Conservation (phyloP, 192 early-diverging fungal genomes). For the Pilaira anomala region DNA sequence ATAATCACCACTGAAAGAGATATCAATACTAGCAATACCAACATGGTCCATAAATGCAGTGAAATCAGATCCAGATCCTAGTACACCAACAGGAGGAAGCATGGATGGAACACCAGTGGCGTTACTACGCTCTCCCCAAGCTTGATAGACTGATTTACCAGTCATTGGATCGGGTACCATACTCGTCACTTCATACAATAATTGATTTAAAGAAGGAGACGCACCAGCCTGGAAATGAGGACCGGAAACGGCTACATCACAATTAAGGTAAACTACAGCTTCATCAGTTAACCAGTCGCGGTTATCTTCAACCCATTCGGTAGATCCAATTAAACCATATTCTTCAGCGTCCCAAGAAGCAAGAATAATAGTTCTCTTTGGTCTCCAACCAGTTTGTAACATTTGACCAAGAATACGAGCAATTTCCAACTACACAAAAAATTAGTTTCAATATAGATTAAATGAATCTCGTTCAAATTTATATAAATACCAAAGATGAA, state of each 20-base stretch:
- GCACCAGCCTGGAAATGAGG: slow-evolving; percentile 44
- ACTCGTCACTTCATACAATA: slow-evolving; percentile 51
- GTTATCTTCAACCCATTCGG: slow-evolving; percentile 71
- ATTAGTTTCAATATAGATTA: too few species aligned
- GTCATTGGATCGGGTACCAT: slow-evolving; percentile 45
- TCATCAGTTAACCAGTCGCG: slow-evolving; percentile 53
- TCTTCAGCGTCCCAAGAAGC: slow-evolving; percentile 71
- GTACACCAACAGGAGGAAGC: slow-evolving; percentile 26
- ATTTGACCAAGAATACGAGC: slow-evolving; percentile 55
- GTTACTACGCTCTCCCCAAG: slow-evolving; percentile 34
- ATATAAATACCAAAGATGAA: slow-evolving; percentile 45
- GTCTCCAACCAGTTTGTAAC: slow-evolving; percentile 59
- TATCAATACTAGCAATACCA: slow-evolving; percentile 52
- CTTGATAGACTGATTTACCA: slow-evolving; percentile 46
- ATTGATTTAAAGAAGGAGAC: slow-evolving; percentile 45
- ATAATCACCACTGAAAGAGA: slow-evolving; percentile 48
- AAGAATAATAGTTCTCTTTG: slow-evolving; percentile 59
- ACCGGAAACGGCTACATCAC: slow-evolving; percentile 55
- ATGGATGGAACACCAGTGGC: not conserved
- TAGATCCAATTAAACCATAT: slow-evolving; percentile 61
- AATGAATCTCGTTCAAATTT: too few species aligned
- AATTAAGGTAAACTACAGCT: slow-evolving; percentile 58
- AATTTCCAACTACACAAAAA: slow-evolving; percentile 43
- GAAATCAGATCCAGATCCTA: slow-evolving; percentile 56
- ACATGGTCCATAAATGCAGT: slow-evolving; percentile 60